Base-by-base conservation (phyloP, 495 filamentous ascomycete species). In the Hypoxylon lienhwacheense region DNA sequence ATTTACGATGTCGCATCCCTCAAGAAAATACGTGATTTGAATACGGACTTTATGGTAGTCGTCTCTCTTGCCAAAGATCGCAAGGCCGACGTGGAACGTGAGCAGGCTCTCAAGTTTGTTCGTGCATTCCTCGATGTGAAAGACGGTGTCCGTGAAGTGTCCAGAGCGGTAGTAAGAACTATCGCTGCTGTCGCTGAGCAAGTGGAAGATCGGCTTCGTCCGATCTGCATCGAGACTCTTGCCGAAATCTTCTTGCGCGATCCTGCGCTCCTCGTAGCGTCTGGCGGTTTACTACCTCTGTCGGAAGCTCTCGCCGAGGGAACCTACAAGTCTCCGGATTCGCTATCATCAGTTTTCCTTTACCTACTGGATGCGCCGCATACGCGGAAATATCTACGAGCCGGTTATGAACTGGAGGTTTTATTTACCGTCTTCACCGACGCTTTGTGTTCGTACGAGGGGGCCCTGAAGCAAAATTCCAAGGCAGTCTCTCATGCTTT, bases 101-200 rank as follows among this genome's bases (percentile, higher is more conserved):
- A 98, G 67, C 93, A 98, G 70, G 93, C 93, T 0, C 70, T 98
- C 56, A 98, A 98, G 66, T 97, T 98, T 70, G 88, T 97, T 17
- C 82, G 93, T 48, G 89, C 91, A 5, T 98, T 98, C 67, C 75
- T 98, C 17, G 95, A 97, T 57, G 89, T 98, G 59, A 96, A 97
- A 64, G 90, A 89, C 56, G 93, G 93, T 10, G 86, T 95, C 4
- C 78, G 78, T 35, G 93, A 98, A 66, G 83, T 98, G 42, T 95
- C 92, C 1, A 83, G 86, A 56, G 85, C 87, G 1, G 82, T 98
- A 19, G 83, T 95, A 10, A 80, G 93, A 33, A 89, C 91, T 14
- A 87, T 98, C 49, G 89, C 91, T 22, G 84, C 93, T 5, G 81
- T 96, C 17, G 93, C 93, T 10, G 92, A 97, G 62, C 87, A 95